These are phyloP conservation scores for Macrophomina tecta DNA, from an alignment of 2,329 filamentous ascomycete genomes.

Conservation along the genomic window DNA sequence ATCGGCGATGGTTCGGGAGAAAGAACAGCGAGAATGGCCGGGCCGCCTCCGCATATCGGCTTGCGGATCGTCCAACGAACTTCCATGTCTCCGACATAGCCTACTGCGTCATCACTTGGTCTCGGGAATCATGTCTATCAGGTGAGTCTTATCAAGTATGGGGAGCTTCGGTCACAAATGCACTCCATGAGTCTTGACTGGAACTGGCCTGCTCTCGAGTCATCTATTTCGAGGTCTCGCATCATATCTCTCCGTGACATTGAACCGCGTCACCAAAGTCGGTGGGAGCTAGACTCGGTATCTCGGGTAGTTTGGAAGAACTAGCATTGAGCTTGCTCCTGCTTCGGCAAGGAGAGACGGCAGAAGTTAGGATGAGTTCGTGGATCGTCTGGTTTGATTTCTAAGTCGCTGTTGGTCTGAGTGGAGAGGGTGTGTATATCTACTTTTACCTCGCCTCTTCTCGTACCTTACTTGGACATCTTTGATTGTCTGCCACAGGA, in stretches of 20 bases:
- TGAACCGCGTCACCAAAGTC: neutral
- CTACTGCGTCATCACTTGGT: conserved; percentile 8
- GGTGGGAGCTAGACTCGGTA: neutral
- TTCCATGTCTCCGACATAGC: conserved; percentile 8
- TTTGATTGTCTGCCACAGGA: neutral
- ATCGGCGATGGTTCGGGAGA: conserved; percentile 24
- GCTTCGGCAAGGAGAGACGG: neutral
- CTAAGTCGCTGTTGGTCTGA: neutral
- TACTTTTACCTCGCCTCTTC: too few species aligned
- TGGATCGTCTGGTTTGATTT: neutral
- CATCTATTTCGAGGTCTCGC: neutral
- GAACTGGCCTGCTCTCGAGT: neutral
- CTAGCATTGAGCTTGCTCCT: neutral
- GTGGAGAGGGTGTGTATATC: neutral
- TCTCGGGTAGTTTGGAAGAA: neutral
- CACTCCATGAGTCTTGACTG: too few species aligned
- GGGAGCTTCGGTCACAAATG: neutral
- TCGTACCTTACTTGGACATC: too few species aligned
- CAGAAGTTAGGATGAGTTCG: neutral
- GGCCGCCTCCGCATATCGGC: conserved; percentile 14
- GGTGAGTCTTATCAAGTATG: conserved; percentile 17
- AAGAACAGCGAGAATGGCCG: conserved; percentile 1
- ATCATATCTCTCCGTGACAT: neutral
- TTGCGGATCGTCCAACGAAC: conserved; percentile 7
- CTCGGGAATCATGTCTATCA: neutral